These are phyloP conservation scores for Jackrogersella minutella DNA, from an alignment of 495 filamentous ascomycete genomes.

Conservation along the genomic window DNA sequence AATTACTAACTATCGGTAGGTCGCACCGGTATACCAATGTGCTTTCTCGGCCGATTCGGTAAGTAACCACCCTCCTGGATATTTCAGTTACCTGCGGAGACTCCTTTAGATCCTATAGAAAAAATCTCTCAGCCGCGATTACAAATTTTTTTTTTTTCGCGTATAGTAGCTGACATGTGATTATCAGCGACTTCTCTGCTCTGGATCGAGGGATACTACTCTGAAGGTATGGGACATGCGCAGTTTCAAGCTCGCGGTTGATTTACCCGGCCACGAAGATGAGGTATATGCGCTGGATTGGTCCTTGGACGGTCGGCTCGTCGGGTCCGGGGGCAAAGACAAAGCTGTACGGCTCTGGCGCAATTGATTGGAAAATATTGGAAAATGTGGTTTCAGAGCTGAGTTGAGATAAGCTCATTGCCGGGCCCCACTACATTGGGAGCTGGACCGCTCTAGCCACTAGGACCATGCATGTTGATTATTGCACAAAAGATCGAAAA, in stretches of 20 bases:
- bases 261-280: constrained; percentile 93
- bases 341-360: constrained; percentile 89
- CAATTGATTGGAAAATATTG: constrained; percentile 44
- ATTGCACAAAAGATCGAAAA: no score
- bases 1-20: constrained; percentile 35
- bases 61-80: constrained; percentile 19
- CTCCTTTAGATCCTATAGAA: background rate
- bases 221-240: constrained; percentile 93
- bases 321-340: constrained; percentile 91
- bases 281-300: constrained; percentile 94
- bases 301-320: constrained; percentile 84
- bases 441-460: constrained; percentile 13
- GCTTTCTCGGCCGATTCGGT: constrained; percentile 86
- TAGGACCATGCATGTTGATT: constrained; percentile 5
- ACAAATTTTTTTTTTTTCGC: background rate
- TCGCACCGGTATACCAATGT: constrained; percentile 90
- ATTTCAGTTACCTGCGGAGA: background rate
- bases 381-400: constrained; percentile 11
- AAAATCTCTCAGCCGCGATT: background rate
- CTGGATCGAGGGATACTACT: constrained; percentile 89
- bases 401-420: constrained; percentile 33
- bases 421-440: constrained; percentile 9
- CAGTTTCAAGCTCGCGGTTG: constrained; percentile 79
- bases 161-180: constrained; percentile 24
- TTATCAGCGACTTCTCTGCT: constrained; percentile 72